Conservation (phyloP, 441 rosid genomes). For the Jatropha multifida region DNA sequence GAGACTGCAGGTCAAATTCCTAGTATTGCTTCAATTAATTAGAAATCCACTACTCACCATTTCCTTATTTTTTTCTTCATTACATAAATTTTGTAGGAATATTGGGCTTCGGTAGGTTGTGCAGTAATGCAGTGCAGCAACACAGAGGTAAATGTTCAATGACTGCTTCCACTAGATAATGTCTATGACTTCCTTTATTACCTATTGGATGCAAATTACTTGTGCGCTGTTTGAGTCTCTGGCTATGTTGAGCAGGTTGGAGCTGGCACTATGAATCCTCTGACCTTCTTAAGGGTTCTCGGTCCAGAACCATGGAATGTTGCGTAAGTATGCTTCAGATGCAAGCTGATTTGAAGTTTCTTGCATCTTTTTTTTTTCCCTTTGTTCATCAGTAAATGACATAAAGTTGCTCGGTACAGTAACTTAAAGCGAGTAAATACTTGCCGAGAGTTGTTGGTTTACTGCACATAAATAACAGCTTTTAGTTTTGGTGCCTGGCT, state of each 20-base stretch:
- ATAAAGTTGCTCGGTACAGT: too few relatives aligned
- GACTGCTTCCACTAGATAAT: neutral
- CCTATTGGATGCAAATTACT: neutral
- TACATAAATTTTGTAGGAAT: slow-evolving; percentile 49
- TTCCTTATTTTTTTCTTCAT: neutral
- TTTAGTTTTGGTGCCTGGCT: slow-evolving; percentile 3
- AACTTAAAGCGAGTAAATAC: neutral
- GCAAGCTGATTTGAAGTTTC: slow-evolving; percentile 5
- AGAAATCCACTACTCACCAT: neutral
- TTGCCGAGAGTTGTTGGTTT: neutral
- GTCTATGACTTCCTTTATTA: neutral
- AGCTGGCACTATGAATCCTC: slow-evolving; percentile 99
- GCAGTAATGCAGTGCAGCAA: slow-evolving; percentile 99
- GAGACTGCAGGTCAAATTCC: slow-evolving; percentile 64
- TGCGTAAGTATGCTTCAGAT: slow-evolving; percentile 54
- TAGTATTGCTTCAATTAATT: neutral
- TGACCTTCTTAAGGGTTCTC: slow-evolving; percentile 88
- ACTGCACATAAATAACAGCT: neutral
- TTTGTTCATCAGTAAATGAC: neutral
- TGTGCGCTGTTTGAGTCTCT: neutral
- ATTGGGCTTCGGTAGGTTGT: slow-evolving; percentile 99
- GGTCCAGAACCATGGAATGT: slow-evolving; percentile 99
- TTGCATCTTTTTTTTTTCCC: neutral
- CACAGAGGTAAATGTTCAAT: slow-evolving; percentile 61
- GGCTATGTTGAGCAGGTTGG: slow-evolving; percentile 60